Evolutionary conservation across 352 stramenopile genomes (phyloP).

Genomic region (Globisporangium megalacanthum): DNA sequence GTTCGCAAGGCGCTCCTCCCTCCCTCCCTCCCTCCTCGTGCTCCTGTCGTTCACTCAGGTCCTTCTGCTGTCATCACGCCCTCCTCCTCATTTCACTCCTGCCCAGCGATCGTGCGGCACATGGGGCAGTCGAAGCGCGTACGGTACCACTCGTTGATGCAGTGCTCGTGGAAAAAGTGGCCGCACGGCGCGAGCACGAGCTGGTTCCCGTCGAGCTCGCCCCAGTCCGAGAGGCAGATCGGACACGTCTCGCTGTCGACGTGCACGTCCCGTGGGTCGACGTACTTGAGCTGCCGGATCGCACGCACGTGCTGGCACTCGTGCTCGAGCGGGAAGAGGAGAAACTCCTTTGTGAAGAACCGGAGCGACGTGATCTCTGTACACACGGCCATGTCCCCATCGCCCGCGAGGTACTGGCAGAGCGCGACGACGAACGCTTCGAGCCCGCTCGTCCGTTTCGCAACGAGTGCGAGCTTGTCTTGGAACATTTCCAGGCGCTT

Average conservation of each 20-base stretch:
- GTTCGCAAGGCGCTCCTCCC: too few relatives aligned
- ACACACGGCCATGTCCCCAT: constrained; percentile 47
- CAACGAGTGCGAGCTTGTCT: constrained; percentile 53
- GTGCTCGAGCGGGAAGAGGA: constrained; percentile 79
- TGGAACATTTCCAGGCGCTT: constrained; percentile 72
- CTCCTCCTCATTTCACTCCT: constrained; percentile 15
- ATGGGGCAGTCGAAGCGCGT: constrained; percentile 87
- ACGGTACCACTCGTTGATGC: constrained; percentile 87
- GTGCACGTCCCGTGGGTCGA: constrained; percentile 73
- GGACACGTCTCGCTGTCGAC: constrained; percentile 79
- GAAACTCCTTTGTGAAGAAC: constrained; percentile 79
- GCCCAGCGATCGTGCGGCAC: constrained; percentile 75
- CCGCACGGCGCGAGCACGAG: constrained; percentile 76
- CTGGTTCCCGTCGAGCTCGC: constrained; percentile 76
- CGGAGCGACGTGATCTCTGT: constrained; percentile 55
- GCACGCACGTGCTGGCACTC: constrained; percentile 77
- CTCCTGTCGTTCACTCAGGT: too few relatives aligned
- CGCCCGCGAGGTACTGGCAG: constrained; percentile 59
- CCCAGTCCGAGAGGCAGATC: constrained; percentile 82
- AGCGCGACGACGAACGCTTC: constrained; percentile 78
- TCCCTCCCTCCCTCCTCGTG: too few relatives aligned
- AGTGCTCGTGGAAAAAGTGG: constrained; percentile 86
- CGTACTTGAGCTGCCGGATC: constrained; percentile 80
- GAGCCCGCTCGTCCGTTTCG: constrained; percentile 51
- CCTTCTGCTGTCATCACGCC: not conserved